phyloP scores from a whole-genome alignment of 2,329 filamentous ascomycete species.

The Elsinoe ampelina region DNA sequence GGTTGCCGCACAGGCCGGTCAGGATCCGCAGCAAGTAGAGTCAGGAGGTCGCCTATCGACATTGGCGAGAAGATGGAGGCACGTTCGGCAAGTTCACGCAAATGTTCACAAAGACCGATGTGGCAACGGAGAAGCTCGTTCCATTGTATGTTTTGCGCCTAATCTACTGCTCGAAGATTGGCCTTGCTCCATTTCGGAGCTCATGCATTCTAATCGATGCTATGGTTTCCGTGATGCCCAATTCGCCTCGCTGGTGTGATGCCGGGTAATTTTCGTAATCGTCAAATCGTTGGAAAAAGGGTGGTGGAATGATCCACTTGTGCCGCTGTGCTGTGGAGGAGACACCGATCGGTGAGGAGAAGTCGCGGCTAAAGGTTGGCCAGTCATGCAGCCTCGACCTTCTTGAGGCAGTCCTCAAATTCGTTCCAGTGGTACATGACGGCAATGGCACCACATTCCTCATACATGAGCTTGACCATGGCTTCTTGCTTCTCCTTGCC shows the following conservation, averaged over 20 bases:
- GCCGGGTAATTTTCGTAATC: constrained; percentile 1
- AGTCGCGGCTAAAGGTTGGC: constrained; percentile 12
- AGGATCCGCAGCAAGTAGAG: background rate
- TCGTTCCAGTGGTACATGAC: constrained; percentile 47
- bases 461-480: constrained; percentile 41
- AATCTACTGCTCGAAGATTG: background rate
- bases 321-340: background rate
- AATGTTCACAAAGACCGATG: background rate
- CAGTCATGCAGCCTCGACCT: constrained; percentile 32
- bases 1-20: background rate
- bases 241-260: constrained; percentile 4
- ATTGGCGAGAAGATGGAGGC: background rate
- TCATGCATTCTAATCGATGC: background rate
- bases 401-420: constrained; percentile 40
- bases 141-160: background rate
- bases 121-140: background rate
- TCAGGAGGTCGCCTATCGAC: background rate
- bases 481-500: constrained; percentile 52
- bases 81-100: background rate
- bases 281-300: background rate
- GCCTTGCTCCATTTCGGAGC: background rate
- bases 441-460: constrained; percentile 38
- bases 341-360: background rate
- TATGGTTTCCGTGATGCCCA: constrained; percentile 1
- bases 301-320: background rate